Conservation (phyloP, 2,329 filamentous ascomycete genomes). For the Venturia pyrina region DNA sequence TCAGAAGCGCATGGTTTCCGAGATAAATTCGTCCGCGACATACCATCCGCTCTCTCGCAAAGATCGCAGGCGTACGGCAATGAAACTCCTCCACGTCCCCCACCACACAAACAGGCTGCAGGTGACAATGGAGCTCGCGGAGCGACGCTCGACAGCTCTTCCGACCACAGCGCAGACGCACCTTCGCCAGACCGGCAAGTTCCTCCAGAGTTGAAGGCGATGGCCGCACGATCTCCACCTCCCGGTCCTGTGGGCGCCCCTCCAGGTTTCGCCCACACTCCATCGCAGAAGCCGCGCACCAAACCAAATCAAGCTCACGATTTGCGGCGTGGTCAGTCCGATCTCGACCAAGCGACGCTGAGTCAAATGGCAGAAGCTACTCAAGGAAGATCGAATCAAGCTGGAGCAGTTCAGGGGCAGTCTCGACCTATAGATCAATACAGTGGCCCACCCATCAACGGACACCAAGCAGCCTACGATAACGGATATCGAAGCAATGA, state of each 20-base stretch:
- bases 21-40: background rate
- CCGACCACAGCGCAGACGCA: slow-evolving; percentile 20
- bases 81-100: slow-evolving; percentile 10
- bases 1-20: slow-evolving; percentile 14
- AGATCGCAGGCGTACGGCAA: background rate
- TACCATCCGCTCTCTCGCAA: background rate
- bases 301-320: slow-evolving; percentile 67
- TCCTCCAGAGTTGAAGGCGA: slow-evolving; percentile 23
- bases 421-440: background rate
- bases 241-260: slow-evolving; percentile 70
- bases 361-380: slow-evolving; percentile 67
- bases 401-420: background rate
- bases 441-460: background rate
- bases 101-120: slow-evolving; percentile 5
- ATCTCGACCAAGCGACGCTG: slow-evolving; percentile 73
- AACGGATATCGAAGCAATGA: slow-evolving; percentile 6
- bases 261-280: slow-evolving; percentile 67
- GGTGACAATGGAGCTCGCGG: background rate
- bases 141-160: slow-evolving; percentile 5
- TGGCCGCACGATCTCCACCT: slow-evolving; percentile 30
- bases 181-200: slow-evolving; percentile 16
- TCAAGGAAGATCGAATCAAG: background rate
- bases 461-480: slow-evolving; percentile 4
- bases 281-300: slow-evolving; percentile 58
- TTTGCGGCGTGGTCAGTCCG: slow-evolving; percentile 68